phyloP scores from a whole-genome alignment of 306 rosid genomes.

The Vigna trinervia region DNA sequence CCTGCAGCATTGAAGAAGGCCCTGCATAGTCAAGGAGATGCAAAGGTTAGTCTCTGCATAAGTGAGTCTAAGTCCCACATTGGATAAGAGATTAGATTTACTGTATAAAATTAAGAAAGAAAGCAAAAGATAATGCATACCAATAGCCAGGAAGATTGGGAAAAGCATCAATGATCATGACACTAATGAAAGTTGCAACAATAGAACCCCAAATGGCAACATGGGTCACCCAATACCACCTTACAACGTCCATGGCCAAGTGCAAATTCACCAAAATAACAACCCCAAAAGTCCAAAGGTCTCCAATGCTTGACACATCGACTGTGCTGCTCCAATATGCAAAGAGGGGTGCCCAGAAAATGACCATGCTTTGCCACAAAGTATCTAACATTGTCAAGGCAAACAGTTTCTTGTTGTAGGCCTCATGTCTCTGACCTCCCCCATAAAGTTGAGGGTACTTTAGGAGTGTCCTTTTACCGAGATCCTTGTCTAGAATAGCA shows the following conservation, averaged over 20 bases:
- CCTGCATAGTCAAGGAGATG: constrained; percentile 62
- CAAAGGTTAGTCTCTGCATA: constrained; percentile 38
- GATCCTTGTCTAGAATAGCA: constrained; percentile 95
- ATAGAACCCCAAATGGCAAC: constrained; percentile 90
- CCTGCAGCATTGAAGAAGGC: constrained; percentile 60
- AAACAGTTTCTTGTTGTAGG: constrained; percentile 78
- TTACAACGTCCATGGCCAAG: constrained; percentile 85
- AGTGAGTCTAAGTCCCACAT: no score
- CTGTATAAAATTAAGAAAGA: constrained; percentile 1
- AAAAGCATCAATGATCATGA: constrained; percentile 75
- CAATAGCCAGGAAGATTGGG: constrained; percentile 77
- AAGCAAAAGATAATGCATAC: constrained; percentile 51
- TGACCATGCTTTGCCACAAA: constrained; percentile 82
- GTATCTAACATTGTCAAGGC: constrained; percentile 81
- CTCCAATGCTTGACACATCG: constrained; percentile 85
- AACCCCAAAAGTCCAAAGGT: constrained; percentile 89
- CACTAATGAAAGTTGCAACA: constrained; percentile 75
- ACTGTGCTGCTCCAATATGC: constrained; percentile 79
- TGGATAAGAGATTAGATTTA: neutral
- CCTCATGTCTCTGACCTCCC: constrained; percentile 87
- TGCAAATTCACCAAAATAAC: constrained; percentile 89
- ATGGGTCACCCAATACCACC: constrained; percentile 89
- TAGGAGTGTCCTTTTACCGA: constrained; percentile 79
- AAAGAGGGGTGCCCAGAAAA: constrained; percentile 80
- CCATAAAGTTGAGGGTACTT: constrained; percentile 84